A percentile compares a stretch with the other conserved stretches of the same genome.
Conservation (phyloP, 2,329 filamentous ascomycete species). For the Cryphonectria parasitica region DNA sequence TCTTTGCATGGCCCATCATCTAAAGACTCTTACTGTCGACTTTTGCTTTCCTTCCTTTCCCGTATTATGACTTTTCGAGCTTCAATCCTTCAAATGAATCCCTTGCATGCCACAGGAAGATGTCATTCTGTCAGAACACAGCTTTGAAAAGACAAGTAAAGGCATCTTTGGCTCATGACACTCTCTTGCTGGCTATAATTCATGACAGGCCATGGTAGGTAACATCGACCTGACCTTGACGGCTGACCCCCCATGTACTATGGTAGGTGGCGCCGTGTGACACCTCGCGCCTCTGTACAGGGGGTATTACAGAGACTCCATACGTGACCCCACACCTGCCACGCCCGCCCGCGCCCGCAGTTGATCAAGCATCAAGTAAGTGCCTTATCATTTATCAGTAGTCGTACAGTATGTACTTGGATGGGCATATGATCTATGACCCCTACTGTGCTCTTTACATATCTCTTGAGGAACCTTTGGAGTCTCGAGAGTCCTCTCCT, state of each 20-base stretch:
- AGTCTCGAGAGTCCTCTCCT: neutral
- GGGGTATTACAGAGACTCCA: neutral
- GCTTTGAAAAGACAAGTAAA: too few species aligned
- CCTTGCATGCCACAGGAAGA: too few species aligned
- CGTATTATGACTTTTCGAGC: too few species aligned
- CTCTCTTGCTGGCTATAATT: neutral
- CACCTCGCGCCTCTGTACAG: neutral
- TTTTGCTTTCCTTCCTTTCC: neutral
- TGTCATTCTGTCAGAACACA: too few species aligned
- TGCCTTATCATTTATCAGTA: constrained; percentile 12
- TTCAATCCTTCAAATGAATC: too few species aligned
- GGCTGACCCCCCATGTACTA: neutral
- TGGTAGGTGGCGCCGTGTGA: constrained; percentile 3
- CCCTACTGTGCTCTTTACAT: neutral
- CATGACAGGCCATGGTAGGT: neutral
- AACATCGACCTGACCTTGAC: neutral
- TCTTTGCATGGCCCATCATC: neutral
- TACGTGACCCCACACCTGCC: neutral
- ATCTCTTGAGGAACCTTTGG: neutral
- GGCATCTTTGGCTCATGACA: too few species aligned
- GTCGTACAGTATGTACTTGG: neutral
- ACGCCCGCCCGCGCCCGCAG: neutral
- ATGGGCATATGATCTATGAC: constrained; percentile 15
- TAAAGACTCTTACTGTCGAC: neutral
- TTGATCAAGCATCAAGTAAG: constrained; percentile 10